Percentiles rank a stretch among this genome's conserved stretches.
Conservation (phyloP, 2,329 filamentous ascomycete species). For the Beauveria australis region DNA sequence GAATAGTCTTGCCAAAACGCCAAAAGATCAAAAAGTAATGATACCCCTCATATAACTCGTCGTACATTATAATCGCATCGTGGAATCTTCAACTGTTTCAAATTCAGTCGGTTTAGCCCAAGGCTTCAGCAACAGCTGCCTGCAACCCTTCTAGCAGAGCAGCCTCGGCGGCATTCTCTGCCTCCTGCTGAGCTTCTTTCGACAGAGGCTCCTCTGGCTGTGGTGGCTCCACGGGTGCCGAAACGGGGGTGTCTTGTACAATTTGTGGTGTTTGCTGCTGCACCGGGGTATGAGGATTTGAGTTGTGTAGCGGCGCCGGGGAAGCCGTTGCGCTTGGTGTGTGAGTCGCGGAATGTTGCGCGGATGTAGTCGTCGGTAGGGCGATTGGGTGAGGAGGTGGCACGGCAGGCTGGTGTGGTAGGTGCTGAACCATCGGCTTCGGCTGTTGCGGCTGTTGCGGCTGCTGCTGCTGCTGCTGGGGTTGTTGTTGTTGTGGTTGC, state of each 20-base stretch:
- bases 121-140: slow-evolving; percentile 23
- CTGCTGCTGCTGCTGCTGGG: slow-evolving; percentile 12
- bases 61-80: background rate
- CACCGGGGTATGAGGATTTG: slow-evolving; percentile 5
- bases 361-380: slow-evolving; percentile 2
- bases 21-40: background rate
- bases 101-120: slow-evolving; percentile 1
- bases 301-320: background rate
- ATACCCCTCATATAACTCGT: background rate
- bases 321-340: background rate
- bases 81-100: background rate
- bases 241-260: slow-evolving; percentile 1
- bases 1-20: background rate
- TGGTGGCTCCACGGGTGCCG: slow-evolving; percentile 14
- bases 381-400: slow-evolving; percentile 6
- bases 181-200: slow-evolving; percentile 16
- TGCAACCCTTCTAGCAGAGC: slow-evolving; percentile 28
- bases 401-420: background rate
- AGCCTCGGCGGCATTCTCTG: slow-evolving; percentile 28
- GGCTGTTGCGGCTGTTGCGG: slow-evolving; percentile 12
- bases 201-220: slow-evolving; percentile 18
- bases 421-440: slow-evolving; percentile 1
- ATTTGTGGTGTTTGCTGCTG: background rate
- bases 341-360: background rate
- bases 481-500: slow-evolving; percentile 10